phyloP scores from a whole-genome alignment of 2,329 filamentous ascomycete genomes.

The Calonectria hongkongensis region DNA sequence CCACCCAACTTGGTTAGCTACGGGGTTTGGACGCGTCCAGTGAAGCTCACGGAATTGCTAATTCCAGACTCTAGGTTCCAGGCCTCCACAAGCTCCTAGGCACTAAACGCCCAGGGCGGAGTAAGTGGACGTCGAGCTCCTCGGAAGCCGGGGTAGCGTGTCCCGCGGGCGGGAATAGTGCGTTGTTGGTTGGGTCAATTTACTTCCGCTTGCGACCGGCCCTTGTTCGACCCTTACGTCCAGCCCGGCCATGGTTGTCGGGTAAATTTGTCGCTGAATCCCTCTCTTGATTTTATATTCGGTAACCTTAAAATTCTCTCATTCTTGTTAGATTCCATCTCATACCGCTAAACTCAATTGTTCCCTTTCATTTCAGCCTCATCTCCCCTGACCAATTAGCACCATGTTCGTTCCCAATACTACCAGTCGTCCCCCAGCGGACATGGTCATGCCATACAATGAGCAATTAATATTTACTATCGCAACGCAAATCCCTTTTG shows the following conservation, averaged over 20 bases:
- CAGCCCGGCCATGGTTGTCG: too few species aligned
- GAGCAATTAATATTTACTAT: slow-evolving; percentile 29
- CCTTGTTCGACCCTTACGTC: too few species aligned
- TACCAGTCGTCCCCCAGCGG: slow-evolving; percentile 24
- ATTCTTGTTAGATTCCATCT: too few species aligned
- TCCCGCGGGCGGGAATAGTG: not conserved
- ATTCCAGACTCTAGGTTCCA: not conserved
- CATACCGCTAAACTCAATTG: not conserved
- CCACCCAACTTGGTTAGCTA: not conserved
- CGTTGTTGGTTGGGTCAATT: not conserved
- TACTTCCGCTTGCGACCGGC: too few species aligned
- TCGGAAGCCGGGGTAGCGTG: not conserved
- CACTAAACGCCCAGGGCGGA: not conserved
- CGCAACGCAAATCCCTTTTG: slow-evolving; percentile 22
- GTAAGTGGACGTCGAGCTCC: not conserved
- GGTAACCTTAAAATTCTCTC: not conserved
- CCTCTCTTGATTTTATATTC: too few species aligned
- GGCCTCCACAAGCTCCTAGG: not conserved
- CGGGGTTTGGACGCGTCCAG: too few species aligned
- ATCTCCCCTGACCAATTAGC: not conserved
- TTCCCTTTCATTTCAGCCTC: not conserved
- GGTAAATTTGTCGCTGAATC: too few species aligned
- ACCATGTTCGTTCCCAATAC: slow-evolving; percentile 29
- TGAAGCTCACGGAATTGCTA: not conserved
- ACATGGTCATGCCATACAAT: slow-evolving; percentile 25